A percentile compares a stretch with the other conserved stretches of the same genome.
phyloP scores from a whole-genome alignment of 2,329 filamentous ascomycete species.

The Zymoseptoria pseudotritici region DNA sequence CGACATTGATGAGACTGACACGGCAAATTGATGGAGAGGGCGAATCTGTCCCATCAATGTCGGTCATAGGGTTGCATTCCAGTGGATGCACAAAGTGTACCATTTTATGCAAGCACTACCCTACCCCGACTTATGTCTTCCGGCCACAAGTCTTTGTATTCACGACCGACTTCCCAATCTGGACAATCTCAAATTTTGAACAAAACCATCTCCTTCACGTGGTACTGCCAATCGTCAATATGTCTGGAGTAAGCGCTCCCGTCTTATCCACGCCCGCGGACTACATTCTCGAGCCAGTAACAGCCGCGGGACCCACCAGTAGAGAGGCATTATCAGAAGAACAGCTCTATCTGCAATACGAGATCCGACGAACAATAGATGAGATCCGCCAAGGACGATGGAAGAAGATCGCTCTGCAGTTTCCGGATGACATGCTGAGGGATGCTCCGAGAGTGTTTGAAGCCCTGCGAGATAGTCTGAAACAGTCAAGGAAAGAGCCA shows the following conservation, averaged over 20 bases:
- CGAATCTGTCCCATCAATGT: too few species aligned
- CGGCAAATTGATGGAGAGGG: too few species aligned
- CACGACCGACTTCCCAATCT: not conserved
- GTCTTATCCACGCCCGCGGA: slow-evolving; percentile 57
- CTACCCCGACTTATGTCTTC: not conserved
- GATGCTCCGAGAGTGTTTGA: slow-evolving; percentile 78
- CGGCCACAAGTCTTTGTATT: not conserved
- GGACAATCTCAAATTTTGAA: not conserved
- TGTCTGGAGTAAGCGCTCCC: slow-evolving; percentile 36
- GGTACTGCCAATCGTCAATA: not conserved
- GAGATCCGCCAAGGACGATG: slow-evolving; percentile 69
- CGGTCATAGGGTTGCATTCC: too few species aligned
- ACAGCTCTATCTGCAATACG: slow-evolving; percentile 70
- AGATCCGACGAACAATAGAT: slow-evolving; percentile 68
- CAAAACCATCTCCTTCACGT: not conserved
- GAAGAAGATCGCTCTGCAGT: slow-evolving; percentile 80
- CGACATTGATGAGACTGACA: too few species aligned
- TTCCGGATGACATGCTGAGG: slow-evolving; percentile 84
- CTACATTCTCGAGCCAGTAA: slow-evolving; percentile 50
- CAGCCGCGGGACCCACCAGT: slow-evolving; percentile 28
- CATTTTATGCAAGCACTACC: too few species aligned
- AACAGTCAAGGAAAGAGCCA: slow-evolving; percentile 1
- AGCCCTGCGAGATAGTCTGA: slow-evolving; percentile 49
- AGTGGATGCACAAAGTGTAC: too few species aligned
- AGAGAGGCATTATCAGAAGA: slow-evolving; percentile 49